These are phyloP conservation scores for Lactarius deliciosus DNA, from an alignment of 768 basidiomycete genomes.

Conservation along the genomic window DNA sequence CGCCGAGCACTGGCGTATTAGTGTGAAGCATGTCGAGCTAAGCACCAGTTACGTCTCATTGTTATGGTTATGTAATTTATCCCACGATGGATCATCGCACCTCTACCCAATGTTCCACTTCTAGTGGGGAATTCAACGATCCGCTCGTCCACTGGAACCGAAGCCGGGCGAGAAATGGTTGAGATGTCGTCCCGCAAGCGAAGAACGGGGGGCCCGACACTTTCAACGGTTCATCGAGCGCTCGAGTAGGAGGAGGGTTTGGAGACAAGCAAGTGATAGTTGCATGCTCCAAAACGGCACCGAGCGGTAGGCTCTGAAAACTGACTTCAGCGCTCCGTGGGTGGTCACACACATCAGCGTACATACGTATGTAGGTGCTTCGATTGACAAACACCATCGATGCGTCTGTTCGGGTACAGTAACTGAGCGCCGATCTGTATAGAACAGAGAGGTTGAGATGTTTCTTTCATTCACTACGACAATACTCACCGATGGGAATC, in stretches of 20 bases:
- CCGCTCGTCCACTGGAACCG: conserved; percentile 45
- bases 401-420: conserved; percentile 39
- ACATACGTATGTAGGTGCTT: conserved; percentile 50
- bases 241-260: conserved; percentile 36
- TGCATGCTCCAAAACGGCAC: conserved; percentile 37
- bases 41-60: not conserved
- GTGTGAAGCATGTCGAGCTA: conserved; percentile 47
- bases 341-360: not conserved
- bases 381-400: conserved; percentile 47
- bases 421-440: conserved; percentile 38
- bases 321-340: conserved; percentile 2
- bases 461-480: not conserved
- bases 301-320: conserved; percentile 38
- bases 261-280: conserved; percentile 42
- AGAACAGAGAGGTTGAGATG: not conserved
- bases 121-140: conserved; percentile 41
- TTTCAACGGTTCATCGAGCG: conserved; percentile 38
- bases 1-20: conserved; percentile 41
- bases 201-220: conserved; percentile 41
- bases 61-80: conserved; percentile 10
- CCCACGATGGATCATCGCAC: conserved; percentile 34
- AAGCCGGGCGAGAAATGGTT: conserved; percentile 37
- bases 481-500: conserved; percentile 41
- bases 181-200: conserved; percentile 16
- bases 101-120: conserved; percentile 55